These are phyloP conservation scores for Cyberlindnera maritima DNA, from an alignment of 805 yeast species.

Conservation along the genomic window DNA sequence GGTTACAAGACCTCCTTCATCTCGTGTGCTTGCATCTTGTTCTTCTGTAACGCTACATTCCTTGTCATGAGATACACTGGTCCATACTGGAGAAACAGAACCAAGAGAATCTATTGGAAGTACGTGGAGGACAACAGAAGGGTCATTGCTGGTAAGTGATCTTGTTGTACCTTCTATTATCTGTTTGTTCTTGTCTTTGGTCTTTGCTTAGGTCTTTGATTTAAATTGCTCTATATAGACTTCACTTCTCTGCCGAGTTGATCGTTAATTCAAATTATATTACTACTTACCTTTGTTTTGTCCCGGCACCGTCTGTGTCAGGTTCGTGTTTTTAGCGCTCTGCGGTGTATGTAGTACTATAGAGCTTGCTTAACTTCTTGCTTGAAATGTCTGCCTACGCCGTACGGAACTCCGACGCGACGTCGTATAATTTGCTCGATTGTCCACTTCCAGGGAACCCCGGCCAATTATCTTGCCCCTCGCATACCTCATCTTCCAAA, in stretches of 20 bases:
- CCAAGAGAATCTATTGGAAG: constrained; percentile 23
- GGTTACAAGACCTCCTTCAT: constrained; percentile 57
- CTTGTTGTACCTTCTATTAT: too few relatives aligned
- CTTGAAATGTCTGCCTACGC: neutral
- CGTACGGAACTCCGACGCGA: constrained; percentile 1
- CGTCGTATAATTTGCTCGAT: neutral
- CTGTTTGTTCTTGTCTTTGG: too few relatives aligned
- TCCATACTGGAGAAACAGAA: constrained; percentile 27
- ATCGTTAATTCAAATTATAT: too few relatives aligned
- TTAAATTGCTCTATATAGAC: too few relatives aligned
- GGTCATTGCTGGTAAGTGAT: constrained; percentile 2
- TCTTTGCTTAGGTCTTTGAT: too few relatives aligned
- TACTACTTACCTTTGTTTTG: too few relatives aligned
- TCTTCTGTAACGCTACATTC: constrained; percentile 21
- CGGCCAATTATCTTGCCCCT: too few relatives aligned
- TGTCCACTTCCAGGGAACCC: neutral
- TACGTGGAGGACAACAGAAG: constrained; percentile 23
- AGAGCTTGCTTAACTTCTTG: neutral
- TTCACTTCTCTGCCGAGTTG: too few relatives aligned
- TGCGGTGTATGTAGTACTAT: neutral
- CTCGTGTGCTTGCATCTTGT: constrained; percentile 27
- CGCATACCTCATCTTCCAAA: too few relatives aligned
- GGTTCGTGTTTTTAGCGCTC: neutral
- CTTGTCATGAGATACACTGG: constrained; percentile 26
- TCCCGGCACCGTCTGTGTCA: too few relatives aligned